phyloP scores from a whole-genome alignment of 352 stramenopile genomes.

The Phytophthora agathidicida region DNA sequence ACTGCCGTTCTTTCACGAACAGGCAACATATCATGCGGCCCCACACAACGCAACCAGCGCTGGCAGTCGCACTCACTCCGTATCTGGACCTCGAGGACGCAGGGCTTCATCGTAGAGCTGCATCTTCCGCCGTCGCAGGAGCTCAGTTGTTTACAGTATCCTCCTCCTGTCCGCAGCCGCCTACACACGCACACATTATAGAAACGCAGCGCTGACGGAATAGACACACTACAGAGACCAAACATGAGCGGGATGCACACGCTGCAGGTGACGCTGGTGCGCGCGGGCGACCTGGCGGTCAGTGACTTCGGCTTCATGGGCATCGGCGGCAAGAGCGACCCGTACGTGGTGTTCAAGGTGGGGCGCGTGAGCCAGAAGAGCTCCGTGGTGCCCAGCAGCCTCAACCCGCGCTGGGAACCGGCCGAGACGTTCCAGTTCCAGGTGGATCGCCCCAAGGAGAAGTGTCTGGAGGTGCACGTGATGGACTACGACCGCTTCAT shows the following conservation, averaged over 20 bases:
- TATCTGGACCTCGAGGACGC: constrained; percentile 20
- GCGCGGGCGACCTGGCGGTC: constrained; percentile 52
- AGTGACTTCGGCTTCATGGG: constrained; percentile 74
- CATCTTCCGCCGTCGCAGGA: too few species aligned
- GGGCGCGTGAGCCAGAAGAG: constrained; percentile 56
- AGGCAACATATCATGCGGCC: constrained; percentile 27
- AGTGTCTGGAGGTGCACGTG: constrained; percentile 58
- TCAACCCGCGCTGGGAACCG: constrained; percentile 66
- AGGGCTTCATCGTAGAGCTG: too few species aligned
- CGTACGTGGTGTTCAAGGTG: constrained; percentile 73
- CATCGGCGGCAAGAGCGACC: constrained; percentile 78
- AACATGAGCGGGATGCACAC: constrained; percentile 53
- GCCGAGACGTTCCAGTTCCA: constrained; percentile 72
- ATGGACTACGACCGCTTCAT: constrained; percentile 71
- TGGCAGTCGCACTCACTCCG: constrained; percentile 36
- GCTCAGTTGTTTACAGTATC: too few species aligned
- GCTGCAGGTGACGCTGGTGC: constrained; percentile 62
- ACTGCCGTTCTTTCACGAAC: constrained; percentile 21
- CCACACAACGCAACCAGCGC: constrained; percentile 8
- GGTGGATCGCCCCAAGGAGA: constrained; percentile 64
- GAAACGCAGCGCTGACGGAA: background rate
- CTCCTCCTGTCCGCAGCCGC: too few species aligned
- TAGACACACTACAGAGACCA: background rate
- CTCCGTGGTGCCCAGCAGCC: constrained; percentile 45
- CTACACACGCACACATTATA: too few species aligned